Percentiles rank a stretch among this genome's conserved stretches.
These are phyloP conservation scores for Vigna reflexopilosa DNA, from an alignment of 306 rosid species.

Conservation along the genomic window DNA sequence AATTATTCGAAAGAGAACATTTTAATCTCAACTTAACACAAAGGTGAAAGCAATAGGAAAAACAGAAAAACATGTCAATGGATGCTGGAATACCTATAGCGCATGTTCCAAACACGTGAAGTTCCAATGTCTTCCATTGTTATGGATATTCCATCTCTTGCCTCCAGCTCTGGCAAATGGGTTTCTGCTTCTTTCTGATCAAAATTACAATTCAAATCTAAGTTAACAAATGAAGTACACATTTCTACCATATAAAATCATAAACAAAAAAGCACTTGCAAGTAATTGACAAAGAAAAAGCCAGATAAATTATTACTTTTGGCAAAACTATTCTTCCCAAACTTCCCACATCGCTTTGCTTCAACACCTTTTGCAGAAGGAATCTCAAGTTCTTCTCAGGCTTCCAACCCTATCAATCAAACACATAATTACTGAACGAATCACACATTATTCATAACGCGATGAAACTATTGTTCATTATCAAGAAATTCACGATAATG, in stretches of 20 bases:
- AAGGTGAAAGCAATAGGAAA: not conserved
- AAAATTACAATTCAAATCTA: not conserved
- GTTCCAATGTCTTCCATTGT: slow-evolving; percentile 97
- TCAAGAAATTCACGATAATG: not conserved
- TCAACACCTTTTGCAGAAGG: slow-evolving; percentile 92
- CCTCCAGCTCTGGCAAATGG: slow-evolving; percentile 91
- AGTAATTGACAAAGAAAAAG: not conserved
- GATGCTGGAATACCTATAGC: slow-evolving; percentile 69
- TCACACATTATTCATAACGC: slow-evolving; percentile 5
- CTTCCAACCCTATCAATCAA: slow-evolving; percentile 78
- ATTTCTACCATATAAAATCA: not conserved
- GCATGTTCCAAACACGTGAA: slow-evolving; percentile 96
- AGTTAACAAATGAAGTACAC: not conserved
- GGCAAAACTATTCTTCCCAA: slow-evolving; percentile 95
- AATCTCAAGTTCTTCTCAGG: slow-evolving; percentile 93
- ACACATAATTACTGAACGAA: slow-evolving; percentile 9
- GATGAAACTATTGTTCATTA: no score
- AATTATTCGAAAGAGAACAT: slow-evolving; percentile 28
- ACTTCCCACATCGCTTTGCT: slow-evolving; percentile 98
- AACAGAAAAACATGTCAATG: not conserved
- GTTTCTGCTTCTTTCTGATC: slow-evolving; percentile 96
- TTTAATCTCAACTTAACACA: slow-evolving; percentile 35
- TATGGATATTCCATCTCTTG: slow-evolving; percentile 91
- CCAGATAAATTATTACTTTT: slow-evolving; percentile 56
- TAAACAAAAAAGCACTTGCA: not conserved